Evolutionary conservation across 495 filamentous ascomycete species (phyloP), one percentile per base, ranked within the genome.

Genomic region (Penicillium egyptiacum): DNA sequence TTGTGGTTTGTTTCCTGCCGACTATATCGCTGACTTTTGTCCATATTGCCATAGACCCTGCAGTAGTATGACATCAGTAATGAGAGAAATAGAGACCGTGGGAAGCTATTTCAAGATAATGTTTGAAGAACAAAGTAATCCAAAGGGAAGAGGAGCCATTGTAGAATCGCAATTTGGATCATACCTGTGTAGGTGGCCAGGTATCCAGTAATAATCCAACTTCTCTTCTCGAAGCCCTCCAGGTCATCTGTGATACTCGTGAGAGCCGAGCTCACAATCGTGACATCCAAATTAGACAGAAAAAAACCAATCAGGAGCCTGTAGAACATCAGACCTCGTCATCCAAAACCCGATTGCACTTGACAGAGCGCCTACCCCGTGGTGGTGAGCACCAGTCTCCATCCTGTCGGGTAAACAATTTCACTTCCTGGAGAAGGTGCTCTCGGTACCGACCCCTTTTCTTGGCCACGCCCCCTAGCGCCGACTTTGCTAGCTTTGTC

Each of bases 211-310:
- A 85, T 72, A 14, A 87, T 71, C 84, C 82, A 86, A 17, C 78
- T 77, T 4, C 70, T 73, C 54, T 83, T 72, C 19, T 77, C 66
- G 53, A 82, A 83, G 37, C 82, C 75, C 7, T 77, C 58, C 20
- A 87, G 63, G 22, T 79, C 78, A 42, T 79, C 72, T 3, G 79
- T 82, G 47, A 88, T 86, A 11, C 77, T 77, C 16, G 86, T 77
- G 6, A 88, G 74, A 3, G 86, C 79, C 0, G 85, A 87, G 39
- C 82, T 81, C 14, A 87, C 80, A 47, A 87, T 86, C 0, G 84
- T 83, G n/a, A 80, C 79, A 53, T 88, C 85, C 11, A 87, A 62
- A 49, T 79, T 83, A 14, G 81, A 81, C 22, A 88, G 79, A 26
- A 86, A 78, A 33, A 88, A 79, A 19, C 78, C 76, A 17, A 82